Base-by-base conservation (phyloP, 169 alveolate species). In the Plasmodium adleri region DNA sequence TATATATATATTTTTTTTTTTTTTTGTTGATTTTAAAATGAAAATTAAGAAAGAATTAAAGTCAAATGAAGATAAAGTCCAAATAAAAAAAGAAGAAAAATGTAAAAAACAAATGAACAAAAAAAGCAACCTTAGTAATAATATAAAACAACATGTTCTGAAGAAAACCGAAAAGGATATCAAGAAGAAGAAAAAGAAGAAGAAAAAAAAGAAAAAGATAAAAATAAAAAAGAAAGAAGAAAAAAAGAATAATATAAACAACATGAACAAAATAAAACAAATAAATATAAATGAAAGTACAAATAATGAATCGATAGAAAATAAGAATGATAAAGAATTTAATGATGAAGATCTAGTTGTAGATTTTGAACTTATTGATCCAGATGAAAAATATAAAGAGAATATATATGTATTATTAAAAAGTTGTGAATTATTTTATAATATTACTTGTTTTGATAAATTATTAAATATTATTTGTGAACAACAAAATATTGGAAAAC, bases 401-500 rank as follows among this genome's bases (percentile, higher is more conserved):
- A 86, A 72, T 26, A 67, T 86, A 49, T 15, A 59, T 45, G 59
- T 86, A 12, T 67, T 86, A 49, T 56, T 86, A 63, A 72, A 43
- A 64, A 63, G 70, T 17, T 58, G 72, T 0, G 87, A 86, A 58
- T 43, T 86, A 4, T 86, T 43, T 62, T 32, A 26, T 26, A 62
- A 49, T 86, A 4, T 86, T 32, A 70, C 58, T 20, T 86, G 86
- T 43, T 60, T 68, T 32, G 80, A 71, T 15, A 22, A 86, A 12
- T 49, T 86, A 49, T 17, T 62, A 47, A 59, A 28, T 63, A 49
- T 86, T 5, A 86, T 86, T 58, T 86, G 92, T 52, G 92, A 86
- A 22, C 92, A 86, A 28, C 92, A 86, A 64, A 86, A 86, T 39
- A 60, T 86, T 12, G 92, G 92, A 0, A 86, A 86, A 20, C 62